These are phyloP conservation scores for Guadua angustifolia DNA, from an alignment of 176 grass and related monocot species.

Conservation along the genomic window DNA sequence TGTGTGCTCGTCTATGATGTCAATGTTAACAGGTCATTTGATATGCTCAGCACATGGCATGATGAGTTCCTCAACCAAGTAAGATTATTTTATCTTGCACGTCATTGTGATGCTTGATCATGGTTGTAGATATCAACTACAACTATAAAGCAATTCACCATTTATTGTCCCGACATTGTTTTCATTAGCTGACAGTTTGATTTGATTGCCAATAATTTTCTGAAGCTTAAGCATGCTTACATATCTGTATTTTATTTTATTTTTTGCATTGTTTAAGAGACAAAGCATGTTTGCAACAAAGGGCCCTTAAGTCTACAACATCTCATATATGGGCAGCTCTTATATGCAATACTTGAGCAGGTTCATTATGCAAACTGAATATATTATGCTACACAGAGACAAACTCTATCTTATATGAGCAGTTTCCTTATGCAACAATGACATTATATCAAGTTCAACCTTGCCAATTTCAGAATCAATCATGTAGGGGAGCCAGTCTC, in stretches of 20 bases:
- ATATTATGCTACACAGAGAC: background rate
- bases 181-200: constrained; percentile 33
- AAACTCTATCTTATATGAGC: background rate
- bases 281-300: background rate
- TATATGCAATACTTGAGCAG: constrained; percentile 4
- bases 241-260: background rate
- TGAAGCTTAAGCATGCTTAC: constrained; percentile 19
- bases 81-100: constrained; percentile 34
- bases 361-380: background rate
- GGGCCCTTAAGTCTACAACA: background rate
- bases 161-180: constrained; percentile 4
- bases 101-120: constrained; percentile 36
- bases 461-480: background rate
- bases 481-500: too few relatives aligned
- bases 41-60: constrained; percentile 94
- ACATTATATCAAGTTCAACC: background rate
- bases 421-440: background rate
- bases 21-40: constrained; percentile 84
- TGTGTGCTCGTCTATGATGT: constrained; percentile 99
- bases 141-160: constrained; percentile 3
- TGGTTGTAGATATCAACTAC: constrained; percentile 7
- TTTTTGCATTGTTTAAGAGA: background rate
- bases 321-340: constrained; percentile 5
- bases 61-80: constrained; percentile 99
- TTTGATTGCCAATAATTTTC: background rate